These are phyloP conservation scores for Trypanosoma theileri DNA, from an alignment of 208 protist genomes.

Conservation along the genomic window DNA sequence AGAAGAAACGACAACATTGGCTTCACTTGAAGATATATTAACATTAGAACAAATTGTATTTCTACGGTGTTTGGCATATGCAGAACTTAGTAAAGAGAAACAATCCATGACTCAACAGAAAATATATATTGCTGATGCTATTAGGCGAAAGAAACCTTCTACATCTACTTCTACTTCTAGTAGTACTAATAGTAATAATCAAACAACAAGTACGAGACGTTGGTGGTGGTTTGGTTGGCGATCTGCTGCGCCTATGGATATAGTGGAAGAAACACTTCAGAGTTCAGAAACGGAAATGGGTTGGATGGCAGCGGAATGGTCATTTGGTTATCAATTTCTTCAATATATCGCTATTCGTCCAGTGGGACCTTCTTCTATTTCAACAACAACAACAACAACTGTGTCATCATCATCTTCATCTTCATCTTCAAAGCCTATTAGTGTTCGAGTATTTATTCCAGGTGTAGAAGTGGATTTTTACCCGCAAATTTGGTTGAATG, in stretches of 20 bases:
- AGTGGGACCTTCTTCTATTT: neutral
- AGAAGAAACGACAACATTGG: conserved; percentile 40
- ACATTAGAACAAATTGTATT: conserved; percentile 73
- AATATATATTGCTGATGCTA: conserved; percentile 39
- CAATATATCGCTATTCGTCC: neutral
- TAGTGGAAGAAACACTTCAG: too few relatives aligned
- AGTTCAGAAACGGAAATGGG: neutral
- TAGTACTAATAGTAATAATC: conserved; percentile 2
- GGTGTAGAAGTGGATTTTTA: conserved; percentile 16
- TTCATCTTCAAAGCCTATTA: neutral
- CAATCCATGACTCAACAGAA: conserved; percentile 41
- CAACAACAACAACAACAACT: neutral
- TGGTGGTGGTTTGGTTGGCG: conserved; percentile 30
- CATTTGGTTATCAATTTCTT: conserved; percentile 26
- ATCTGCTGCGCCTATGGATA: neutral
- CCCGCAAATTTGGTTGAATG: conserved; percentile 16
- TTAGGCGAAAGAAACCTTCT: neutral
- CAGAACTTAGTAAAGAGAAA: conserved; percentile 57
- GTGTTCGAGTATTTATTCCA: neutral
- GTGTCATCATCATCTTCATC: neutral
- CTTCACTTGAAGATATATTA: conserved; percentile 52
- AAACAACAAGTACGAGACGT: conserved; percentile 2
- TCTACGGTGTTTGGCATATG: conserved; percentile 67
- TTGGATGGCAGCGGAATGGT: conserved; percentile 34
- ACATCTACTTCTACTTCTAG: neutral